Conservation (phyloP, 2,329 filamentous ascomycete species). For the Cytospora piceicola region DNA sequence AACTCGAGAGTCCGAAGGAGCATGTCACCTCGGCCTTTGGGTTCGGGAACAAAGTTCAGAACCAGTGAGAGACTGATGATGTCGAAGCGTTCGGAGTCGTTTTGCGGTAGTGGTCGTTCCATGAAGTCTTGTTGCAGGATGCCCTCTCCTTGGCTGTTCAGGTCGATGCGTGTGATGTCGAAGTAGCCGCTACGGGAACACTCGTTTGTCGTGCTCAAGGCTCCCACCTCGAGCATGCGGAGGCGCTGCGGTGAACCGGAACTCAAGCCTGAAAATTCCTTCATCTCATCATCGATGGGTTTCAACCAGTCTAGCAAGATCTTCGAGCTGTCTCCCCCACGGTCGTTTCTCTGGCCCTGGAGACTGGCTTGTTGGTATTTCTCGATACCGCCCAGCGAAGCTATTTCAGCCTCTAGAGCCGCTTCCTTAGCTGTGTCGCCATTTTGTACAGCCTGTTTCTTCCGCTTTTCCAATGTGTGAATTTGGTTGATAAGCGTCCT, state of each 20-base stretch:
- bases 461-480: slow-evolving; percentile 67
- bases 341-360: slow-evolving; percentile 67
- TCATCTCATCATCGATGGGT: slow-evolving; percentile 37
- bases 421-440: slow-evolving; percentile 56
- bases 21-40: slow-evolving; percentile 80
- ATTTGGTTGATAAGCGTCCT: slow-evolving; percentile 67
- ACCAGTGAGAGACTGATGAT: slow-evolving; percentile 91
- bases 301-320: slow-evolving; percentile 67
- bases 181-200: slow-evolving; percentile 76
- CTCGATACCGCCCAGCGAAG: slow-evolving; percentile 62
- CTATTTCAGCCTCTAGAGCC: slow-evolving; percentile 56
- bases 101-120: slow-evolving; percentile 73
- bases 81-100: slow-evolving; percentile 72
- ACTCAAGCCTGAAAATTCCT: slow-evolving; percentile 30
- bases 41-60: slow-evolving; percentile 88
- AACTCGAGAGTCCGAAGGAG: slow-evolving; percentile 75
- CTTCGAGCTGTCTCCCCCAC: slow-evolving; percentile 69
- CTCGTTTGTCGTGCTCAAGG: slow-evolving; percentile 81
- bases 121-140: slow-evolving; percentile 95
- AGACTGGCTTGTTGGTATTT: slow-evolving; percentile 70
- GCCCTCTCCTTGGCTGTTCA: slow-evolving; percentile 80
- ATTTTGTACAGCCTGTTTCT: slow-evolving; percentile 56
- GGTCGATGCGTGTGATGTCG: slow-evolving; percentile 80
- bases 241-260: slow-evolving; percentile 41
- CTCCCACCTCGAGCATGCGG: slow-evolving; percentile 85